Base-by-base conservation (phyloP, 306 rosid genomes). In the Rosa lucieae region DNA sequence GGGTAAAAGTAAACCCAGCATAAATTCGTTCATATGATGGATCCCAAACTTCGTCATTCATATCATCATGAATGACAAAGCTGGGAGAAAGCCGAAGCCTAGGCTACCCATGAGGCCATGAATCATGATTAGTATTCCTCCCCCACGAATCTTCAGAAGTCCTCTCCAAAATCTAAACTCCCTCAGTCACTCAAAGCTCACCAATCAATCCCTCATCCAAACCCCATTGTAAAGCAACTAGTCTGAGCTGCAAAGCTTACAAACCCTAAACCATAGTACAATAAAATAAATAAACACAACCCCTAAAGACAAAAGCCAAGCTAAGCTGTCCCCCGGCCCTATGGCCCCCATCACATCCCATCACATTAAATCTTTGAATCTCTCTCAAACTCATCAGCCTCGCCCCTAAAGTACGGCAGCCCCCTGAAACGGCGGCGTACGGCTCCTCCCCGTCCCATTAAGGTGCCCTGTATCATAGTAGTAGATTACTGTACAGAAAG, bases 381-480 rank as follows among this genome's bases (percentile, higher is more conserved):
- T 3, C 8, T 9, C 48, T 26, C 76, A 20, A 1, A n/a, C 43
- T 29, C 44, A 35, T 26, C 42, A 29, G 10, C n/a, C 37, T 56
- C 76, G 67, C 62, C 73, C 1, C n/a, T 61, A 42, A 10, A 47
- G 73, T 63, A 80, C 76, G 81, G 78, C 79, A 72, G 69, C 44
- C 51, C 44, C 51, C 72, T 52, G 13, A 26, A 67, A 35, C 81
- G 89, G 80, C 87, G 89, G 90, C 89, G 79, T 73, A 83, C 84
- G 83, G 63, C 79, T 68, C 73, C 59, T 53, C 74, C 56, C 75
- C 40, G 69, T 20, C 26, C 5, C 9, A 72, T 29, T 6, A 2
- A 3, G 21, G 46, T 10, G 21, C 20, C 14, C 67, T 9, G 13
- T 18, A 21, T 26, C 37, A 17, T 46, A 46, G 40, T 11, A 8